Base-by-base conservation (phyloP, 2,329 filamentous ascomycete species). In the Penicillium sp. region DNA sequence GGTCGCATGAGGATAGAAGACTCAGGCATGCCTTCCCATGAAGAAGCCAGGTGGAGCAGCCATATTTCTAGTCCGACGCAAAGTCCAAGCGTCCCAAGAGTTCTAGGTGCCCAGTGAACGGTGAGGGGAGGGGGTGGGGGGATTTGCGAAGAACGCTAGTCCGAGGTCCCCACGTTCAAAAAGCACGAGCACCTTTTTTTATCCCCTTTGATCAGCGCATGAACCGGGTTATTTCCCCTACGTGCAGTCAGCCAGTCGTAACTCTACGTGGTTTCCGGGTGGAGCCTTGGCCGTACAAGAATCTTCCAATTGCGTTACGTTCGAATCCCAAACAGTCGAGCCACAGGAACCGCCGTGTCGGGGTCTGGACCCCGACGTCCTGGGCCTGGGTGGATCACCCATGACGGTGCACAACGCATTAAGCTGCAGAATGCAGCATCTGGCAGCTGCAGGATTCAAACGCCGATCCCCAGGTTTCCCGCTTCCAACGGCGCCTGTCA, bases 1-100 rank as follows among this genome's bases (percentile, higher is more conserved):
- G 53, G 46, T 20, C 38, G 44, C 57, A 60, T 60, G 41, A 39
- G n/a, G 30, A 49, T 13, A 35, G 38, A n/a, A 40, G 44, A 46
- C 27, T 41, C 43, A 35, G 24, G 4, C 24, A 45, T 28, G 36
- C 18, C 27, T 30, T 42, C 44, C 27, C 28, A 24, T 30, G 41
- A 16, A 25, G 33, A 16, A 46, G n/a, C 14, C 16, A 46, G 48
- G 43, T 25, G 16, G 40, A 36, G 36, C 35, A 28, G 35, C 36
- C 43, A 50, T 50, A 50, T 50, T 50, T 50, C 48, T 50, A 50
- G n/a, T 40, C 20, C 3, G 11, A 11, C 28, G 10, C 28, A 30
- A 22, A 24, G 47, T 24, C 40, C 24, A 38, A 44, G 24, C n/a
- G 8, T 36, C 16, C 20, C 10, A 14, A 22, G 44, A 9, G 14